Evolutionary conservation across 2,329 filamentous ascomycete species (phyloP).

Genomic region (Fusarium coicis): DNA sequence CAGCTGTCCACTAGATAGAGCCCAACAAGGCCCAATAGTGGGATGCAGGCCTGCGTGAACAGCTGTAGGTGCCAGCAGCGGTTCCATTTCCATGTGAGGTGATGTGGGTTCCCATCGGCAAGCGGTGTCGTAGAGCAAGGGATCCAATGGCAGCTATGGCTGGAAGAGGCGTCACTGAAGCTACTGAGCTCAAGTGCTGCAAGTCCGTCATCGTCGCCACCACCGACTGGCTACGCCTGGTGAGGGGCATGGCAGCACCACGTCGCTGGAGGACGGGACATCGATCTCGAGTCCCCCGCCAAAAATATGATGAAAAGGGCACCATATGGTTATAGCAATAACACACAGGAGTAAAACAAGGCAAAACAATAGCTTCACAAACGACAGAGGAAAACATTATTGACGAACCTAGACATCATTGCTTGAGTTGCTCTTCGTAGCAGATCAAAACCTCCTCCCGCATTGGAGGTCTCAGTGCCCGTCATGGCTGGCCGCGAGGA

Average conservation of each 20-base stretch:
- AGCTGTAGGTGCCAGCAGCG: constrained; percentile 26
- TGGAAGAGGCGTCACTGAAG: constrained; percentile 35
- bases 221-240: constrained; percentile 11
- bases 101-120: constrained; percentile 34
- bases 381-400: constrained; percentile 37
- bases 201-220: constrained; percentile 33
- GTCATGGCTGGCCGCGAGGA: constrained; percentile 58
- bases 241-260: constrained; percentile 30
- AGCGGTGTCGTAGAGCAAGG: constrained; percentile 38
- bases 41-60: constrained; percentile 18
- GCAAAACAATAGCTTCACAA: constrained; percentile 22
- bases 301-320: background rate
- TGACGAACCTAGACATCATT: constrained; percentile 71
- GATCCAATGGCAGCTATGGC: constrained; percentile 37
- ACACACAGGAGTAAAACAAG: background rate
- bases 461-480: constrained; percentile 57
- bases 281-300: background rate
- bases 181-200: constrained; percentile 31
- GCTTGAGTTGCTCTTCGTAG: constrained; percentile 70
- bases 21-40: constrained; percentile 35
- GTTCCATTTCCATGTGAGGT: constrained; percentile 33
- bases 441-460: constrained; percentile 65
- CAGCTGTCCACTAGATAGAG: constrained; percentile 21
- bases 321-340: constrained; percentile 30
- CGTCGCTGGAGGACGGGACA: constrained; percentile 17